Evolutionary conservation across 805 yeast species (phyloP).

Genomic region (Helenozyma baotianmanensis): DNA sequence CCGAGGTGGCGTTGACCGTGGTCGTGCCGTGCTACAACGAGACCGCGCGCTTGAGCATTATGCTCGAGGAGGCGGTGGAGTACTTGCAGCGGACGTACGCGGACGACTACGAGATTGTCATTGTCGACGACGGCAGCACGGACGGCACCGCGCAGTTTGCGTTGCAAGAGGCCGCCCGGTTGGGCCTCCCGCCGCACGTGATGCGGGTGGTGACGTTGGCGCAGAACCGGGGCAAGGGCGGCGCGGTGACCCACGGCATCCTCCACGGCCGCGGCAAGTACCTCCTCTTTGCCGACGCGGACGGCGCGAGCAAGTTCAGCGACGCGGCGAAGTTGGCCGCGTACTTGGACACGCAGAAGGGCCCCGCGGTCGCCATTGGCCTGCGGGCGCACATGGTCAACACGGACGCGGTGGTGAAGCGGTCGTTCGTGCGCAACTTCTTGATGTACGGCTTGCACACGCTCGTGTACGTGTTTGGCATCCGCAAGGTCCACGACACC

Average conservation of each 20-base stretch:
- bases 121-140: slow-evolving; percentile 88
- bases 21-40: slow-evolving; percentile 96
- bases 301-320: slow-evolving; percentile 84
- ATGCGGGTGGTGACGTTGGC: slow-evolving; percentile 67
- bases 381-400: slow-evolving; percentile 96
- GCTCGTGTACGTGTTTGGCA: slow-evolving; percentile 83
- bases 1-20: slow-evolving; percentile 45
- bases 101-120: slow-evolving; percentile 62
- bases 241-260: slow-evolving; percentile 94
- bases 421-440: slow-evolving; percentile 82
- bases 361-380: slow-evolving; percentile 74
- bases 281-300: slow-evolving; percentile 92
- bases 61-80: slow-evolving; percentile 67
- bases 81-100: slow-evolving; percentile 40
- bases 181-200: slow-evolving; percentile 49
- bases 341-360: slow-evolving; percentile 29
- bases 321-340: slow-evolving; percentile 55
- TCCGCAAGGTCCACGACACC: slow-evolving; percentile 81
- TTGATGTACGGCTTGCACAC: slow-evolving; percentile 91
- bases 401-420: slow-evolving; percentile 93
- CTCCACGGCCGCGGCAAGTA: slow-evolving; percentile 67
- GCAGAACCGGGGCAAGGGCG: slow-evolving; percentile 83
- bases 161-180: slow-evolving; percentile 50
- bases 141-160: slow-evolving; percentile 80
- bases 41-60: slow-evolving; percentile 58